These are phyloP conservation scores for Xylaria sp. DNA, from an alignment of 2,329 filamentous ascomycete genomes.

Conservation along the genomic window DNA sequence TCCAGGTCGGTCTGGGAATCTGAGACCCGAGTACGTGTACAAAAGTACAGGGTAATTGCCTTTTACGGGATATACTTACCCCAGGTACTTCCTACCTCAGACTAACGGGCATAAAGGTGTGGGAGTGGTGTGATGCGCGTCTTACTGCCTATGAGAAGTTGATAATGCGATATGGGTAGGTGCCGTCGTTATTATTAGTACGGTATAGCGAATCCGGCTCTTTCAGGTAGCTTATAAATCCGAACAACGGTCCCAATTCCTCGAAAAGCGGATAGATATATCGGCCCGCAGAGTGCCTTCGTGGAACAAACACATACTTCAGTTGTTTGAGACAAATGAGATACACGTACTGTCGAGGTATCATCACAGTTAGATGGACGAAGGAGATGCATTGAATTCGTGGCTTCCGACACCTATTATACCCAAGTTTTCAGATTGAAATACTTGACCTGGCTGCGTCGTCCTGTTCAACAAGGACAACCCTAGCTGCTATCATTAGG, in stretches of 20 bases:
- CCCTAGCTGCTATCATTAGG: neutral
- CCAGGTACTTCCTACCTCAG: neutral
- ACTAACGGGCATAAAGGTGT: neutral
- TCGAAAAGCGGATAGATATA: conserved; percentile 13
- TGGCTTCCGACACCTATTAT: neutral
- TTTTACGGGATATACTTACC: neutral
- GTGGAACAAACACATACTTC: neutral
- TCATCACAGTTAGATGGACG: neutral
- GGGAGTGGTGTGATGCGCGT: conserved; percentile 17
- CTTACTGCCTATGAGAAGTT: neutral
- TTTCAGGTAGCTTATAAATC: neutral
- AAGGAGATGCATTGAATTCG: neutral
- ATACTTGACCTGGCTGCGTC: neutral
- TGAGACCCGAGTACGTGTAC: conserved; percentile 21
- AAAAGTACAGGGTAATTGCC: neutral
- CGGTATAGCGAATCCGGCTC: neutral
- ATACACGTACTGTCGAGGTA: neutral
- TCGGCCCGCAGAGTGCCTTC: neutral
- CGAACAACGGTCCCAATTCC: conserved; percentile 6
- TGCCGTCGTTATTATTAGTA: neutral
- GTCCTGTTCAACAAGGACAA: neutral
- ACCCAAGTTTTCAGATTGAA: neutral
- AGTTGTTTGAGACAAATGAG: neutral
- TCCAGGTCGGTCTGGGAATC: conserved; percentile 1
- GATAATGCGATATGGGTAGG: conserved; percentile 6